phyloP scores from a whole-genome alignment of 1,284 basidiomycete genomes.

The Tilletia setariae region DNA sequence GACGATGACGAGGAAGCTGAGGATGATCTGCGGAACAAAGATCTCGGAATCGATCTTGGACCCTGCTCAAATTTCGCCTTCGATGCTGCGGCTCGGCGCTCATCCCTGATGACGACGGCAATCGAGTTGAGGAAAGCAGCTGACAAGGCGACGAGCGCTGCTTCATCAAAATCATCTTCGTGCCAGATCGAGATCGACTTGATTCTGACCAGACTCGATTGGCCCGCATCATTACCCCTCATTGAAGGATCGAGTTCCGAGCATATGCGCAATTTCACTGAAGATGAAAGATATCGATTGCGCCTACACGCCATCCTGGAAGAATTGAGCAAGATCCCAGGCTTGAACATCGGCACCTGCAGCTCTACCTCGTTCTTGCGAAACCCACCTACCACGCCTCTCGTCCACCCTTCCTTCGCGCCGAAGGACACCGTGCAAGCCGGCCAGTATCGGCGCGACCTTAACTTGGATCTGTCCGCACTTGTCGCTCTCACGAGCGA shows the following conservation, averaged over 20 bases:
- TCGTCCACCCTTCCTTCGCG: neutral
- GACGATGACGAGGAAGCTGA: constrained; percentile 22
- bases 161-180: neutral
- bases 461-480: constrained; percentile 47
- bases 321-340: constrained; percentile 17
- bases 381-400: neutral
- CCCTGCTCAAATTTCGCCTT: neutral
- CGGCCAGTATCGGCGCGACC: constrained; percentile 19
- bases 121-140: constrained; percentile 30
- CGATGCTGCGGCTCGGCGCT: constrained; percentile 30
- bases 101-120: constrained; percentile 29
- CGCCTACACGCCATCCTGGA: constrained; percentile 19
- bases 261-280: constrained; percentile 27
- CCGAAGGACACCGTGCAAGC: neutral
- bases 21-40: neutral
- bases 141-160: constrained; percentile 21
- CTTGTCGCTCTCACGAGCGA: constrained; percentile 44
- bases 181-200: constrained; percentile 27
- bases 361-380: constrained; percentile 10
- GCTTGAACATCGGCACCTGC: constrained; percentile 22
- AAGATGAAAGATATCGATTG: constrained; percentile 18
- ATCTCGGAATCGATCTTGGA: neutral
- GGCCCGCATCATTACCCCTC: constrained; percentile 7
- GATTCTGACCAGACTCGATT: constrained; percentile 31
- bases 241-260: constrained; percentile 12